Evolutionary conservation across 1,284 basidiomycete species (phyloP), one percentile per base, ranked within the genome.

Genomic region (Austroboletus rostrupii): DNA sequence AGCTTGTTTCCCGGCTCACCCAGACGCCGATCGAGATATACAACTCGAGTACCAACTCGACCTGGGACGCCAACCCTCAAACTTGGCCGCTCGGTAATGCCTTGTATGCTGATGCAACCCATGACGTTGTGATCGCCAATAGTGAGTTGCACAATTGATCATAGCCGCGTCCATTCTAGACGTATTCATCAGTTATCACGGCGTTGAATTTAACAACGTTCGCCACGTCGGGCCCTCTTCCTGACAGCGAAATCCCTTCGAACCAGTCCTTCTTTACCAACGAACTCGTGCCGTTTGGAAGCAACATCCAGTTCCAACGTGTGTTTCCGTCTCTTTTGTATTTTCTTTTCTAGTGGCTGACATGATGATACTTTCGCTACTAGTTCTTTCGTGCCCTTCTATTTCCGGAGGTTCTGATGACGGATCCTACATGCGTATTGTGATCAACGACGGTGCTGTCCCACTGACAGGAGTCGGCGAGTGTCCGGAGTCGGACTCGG

Each of bases 401-500:
- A 31, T 48, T n/a, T 10, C 49, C 5, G 47, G 11, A 68, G 65
- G 70, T 10, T 76, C 35, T 1, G 52, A 68, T 17, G 29, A 75
- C 26, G 71, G 69, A 65, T 52, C 54, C 1, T 88, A 91, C 59
- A 84, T 93, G 55, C 85, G 90, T 6, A 73, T 90, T 48, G 79
- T 90, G 61, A 79, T 92, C 67, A 96, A 96, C 70, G 94, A 97
- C 62, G 93, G 89, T 4, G 88, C 94, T 2, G 77, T 83, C 1
- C 92, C 94, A 1, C 76, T 95, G 36, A 85, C 85, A 2, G 80
- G 85, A 32, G 78, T 91, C 60, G 72, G 75, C 20, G 89, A 87
- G 2, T 94, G 91, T 58, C 80, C 85, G 1, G 67, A 79, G 57
- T 68, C 66, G 12, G 72, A 77, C 39, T 81, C 94, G 52, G 92